These are phyloP conservation scores for Moniliella sp. DNA, from an alignment of 1,284 basidiomycete species.

Conservation along the genomic window DNA sequence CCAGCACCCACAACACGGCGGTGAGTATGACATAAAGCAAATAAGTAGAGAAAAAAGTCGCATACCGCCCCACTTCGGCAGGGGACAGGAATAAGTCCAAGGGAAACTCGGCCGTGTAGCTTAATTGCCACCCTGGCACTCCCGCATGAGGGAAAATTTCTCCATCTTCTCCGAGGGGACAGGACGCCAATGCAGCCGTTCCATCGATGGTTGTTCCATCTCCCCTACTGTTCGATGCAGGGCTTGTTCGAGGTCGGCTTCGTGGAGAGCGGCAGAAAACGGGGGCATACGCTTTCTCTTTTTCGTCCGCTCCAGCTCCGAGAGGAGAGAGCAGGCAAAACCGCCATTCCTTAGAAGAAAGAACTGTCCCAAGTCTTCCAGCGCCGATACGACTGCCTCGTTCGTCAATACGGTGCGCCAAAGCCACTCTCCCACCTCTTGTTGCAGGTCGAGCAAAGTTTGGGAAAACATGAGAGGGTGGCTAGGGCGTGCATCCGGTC, in stretches of 20 bases:
- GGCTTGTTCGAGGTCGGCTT: no score
- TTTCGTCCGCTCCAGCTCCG: no score
- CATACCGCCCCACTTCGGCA: conserved; percentile 52
- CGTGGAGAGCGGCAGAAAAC: no score
- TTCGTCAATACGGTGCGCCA: conserved; percentile 69
- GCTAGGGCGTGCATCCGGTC: conserved; percentile 5
- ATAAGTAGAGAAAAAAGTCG: conserved; percentile 59
- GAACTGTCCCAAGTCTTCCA: conserved; percentile 47
- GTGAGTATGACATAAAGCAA: conserved; percentile 60
- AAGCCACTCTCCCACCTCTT: conserved; percentile 62
- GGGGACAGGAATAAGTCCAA: conserved; percentile 66
- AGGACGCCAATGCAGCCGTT: no score
- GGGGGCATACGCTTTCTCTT: no score
- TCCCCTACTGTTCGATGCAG: no score
- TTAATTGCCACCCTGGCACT: no score
- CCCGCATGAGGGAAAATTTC: no score
- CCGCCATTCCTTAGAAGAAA: no score
- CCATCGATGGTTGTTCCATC: no score
- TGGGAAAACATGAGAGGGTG: conserved; percentile 4
- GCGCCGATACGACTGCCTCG: conserved; percentile 54
- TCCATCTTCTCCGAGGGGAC: no score
- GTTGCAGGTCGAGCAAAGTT: conserved; percentile 42
- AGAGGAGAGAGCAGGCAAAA: no score
- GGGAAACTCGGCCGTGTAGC: conserved; percentile 43
- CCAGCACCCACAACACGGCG: conserved; percentile 58